Evolutionary conservation across 2,329 filamentous ascomycete genomes (phyloP), one percentile per base, ranked within the genome.

Genomic region (Conoideocrella luteorostrata): DNA sequence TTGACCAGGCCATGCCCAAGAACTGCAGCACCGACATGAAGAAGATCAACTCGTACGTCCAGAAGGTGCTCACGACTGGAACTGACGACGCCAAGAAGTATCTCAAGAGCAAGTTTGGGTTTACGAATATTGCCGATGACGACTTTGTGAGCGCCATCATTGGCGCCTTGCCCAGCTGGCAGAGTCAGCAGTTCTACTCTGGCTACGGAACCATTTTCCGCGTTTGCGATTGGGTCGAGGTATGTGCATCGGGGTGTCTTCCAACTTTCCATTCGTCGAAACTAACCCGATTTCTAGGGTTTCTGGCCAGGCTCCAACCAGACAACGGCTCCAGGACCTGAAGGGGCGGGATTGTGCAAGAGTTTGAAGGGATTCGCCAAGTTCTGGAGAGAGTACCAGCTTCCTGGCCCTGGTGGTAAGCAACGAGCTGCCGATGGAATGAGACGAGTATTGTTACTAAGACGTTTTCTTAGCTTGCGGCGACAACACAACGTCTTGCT

Each of bases 1-100:
- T 70, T 1, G 62, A 66, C 12, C 51, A 66, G 12, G 75, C 63
- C 29, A 64, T 65, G 2, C 72, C 73, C 59, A 57, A 69, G 3
- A 75, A 77, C 40, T 91, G 86, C 58, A 74, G 88, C 38, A 61
- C 68, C 2, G 72, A 75, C 6, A 80, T 80, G 1, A 77, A 82
- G 53, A 77, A 65, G 47, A 55, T 75, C 24, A 70, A 70, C 12
- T 57, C 70, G 38, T 56, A 71, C 15, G 57, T 75, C 7, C 73
- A 77, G 56, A 65, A 66, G 39, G 68, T 75, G 40, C 62, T 77
- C 9, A 61, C 67, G 22, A 56, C 61, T 38, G 60, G 65, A 46
- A 43, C 40, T 10, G 33, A 42, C 3, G 54, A 60, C 24, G 56
- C 54, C 28, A 58, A 58, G 41, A 49, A 57, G 4, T 58, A 77